Conservation (phyloP, 495 filamentous ascomycete genomes). For the Xylaria scruposa region DNA sequence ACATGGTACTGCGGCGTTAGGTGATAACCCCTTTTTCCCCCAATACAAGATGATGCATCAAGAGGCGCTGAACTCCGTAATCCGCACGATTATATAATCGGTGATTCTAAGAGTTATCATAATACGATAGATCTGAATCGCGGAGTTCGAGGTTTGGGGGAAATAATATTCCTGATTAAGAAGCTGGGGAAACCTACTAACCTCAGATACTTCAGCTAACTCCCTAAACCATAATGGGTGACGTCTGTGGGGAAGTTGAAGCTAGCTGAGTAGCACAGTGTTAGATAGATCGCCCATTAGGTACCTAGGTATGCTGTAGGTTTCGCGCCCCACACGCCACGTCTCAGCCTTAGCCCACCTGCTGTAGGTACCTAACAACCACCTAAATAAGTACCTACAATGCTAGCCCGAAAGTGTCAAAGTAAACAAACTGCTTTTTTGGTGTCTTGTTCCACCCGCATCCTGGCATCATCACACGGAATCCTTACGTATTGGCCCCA, state of each 20-base stretch:
- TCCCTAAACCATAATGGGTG: no score
- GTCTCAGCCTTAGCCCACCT: conserved; percentile 21
- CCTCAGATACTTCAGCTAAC: no score
- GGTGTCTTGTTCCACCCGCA: conserved; percentile 25
- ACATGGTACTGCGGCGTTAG: not conserved
- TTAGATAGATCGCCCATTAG: not conserved
- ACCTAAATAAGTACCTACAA: not conserved
- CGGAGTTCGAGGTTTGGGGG: not conserved
- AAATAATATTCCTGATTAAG: conserved; percentile 8
- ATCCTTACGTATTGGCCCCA: conserved; percentile 19
- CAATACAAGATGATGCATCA: not conserved
- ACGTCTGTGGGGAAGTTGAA: not conserved
- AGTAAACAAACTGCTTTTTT: conserved; percentile 46
- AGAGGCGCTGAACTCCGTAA: not conserved
- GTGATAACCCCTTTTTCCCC: not conserved
- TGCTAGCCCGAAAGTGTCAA: conserved; percentile 32
- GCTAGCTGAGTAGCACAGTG: no score
- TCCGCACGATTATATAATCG: not conserved
- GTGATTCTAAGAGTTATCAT: not conserved
- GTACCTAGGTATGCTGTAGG: not conserved
- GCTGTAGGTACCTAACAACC: conserved; percentile 12
- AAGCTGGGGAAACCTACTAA: no score
- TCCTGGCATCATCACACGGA: conserved; percentile 20
- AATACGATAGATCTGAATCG: not conserved
- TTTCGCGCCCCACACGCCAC: conserved; percentile 11